phyloP scores from a whole-genome alignment of 2,329 filamentous ascomycete genomes.

The Colletotrichum theobromicola region DNA sequence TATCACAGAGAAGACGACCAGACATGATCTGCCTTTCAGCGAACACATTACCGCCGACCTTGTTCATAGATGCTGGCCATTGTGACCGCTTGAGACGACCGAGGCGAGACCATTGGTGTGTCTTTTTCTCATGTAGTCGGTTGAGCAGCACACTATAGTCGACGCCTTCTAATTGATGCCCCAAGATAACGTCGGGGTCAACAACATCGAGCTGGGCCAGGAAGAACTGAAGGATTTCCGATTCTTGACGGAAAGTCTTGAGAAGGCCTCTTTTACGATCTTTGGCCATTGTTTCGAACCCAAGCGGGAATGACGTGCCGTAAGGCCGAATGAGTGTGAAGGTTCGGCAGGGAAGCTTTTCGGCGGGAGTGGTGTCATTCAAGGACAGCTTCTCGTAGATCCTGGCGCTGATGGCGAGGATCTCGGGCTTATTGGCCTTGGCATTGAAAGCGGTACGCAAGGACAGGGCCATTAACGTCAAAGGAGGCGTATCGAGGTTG shows the following conservation, averaged over 20 bases:
- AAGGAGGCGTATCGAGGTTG: conserved; percentile 79
- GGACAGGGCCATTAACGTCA: conserved; percentile 95
- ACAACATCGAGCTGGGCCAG: conserved; percentile 85
- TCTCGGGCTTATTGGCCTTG: conserved; percentile 95
- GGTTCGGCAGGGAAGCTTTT: conserved; percentile 86
- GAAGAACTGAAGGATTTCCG: conserved; percentile 86
- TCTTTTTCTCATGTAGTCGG: conserved; percentile 87
- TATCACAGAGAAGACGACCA: conserved; percentile 88
- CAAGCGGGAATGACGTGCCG: conserved; percentile 74
- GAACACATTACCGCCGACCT: conserved; percentile 88
- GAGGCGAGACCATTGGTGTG: conserved; percentile 92
- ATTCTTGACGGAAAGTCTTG: conserved; percentile 82
- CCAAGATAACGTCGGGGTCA: conserved; percentile 92
- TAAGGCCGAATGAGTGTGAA: conserved; percentile 91
- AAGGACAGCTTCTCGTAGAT: conserved; percentile 91
- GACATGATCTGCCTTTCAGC: conserved; percentile 89
- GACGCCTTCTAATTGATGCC: conserved; percentile 95
- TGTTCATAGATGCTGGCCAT: conserved; percentile 89
- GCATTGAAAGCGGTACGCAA: conserved; percentile 88
- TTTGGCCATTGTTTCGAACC: conserved; percentile 80
- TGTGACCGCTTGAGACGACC: conserved; percentile 82
- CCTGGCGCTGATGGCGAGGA: conserved; percentile 87
- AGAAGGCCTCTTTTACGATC: conserved; percentile 77
- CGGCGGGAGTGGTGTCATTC: conserved; percentile 84
- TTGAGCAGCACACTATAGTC: conserved; percentile 92